Conservation (phyloP, 345 rosid genomes). For the Leavenworthia alabamica region DNA sequence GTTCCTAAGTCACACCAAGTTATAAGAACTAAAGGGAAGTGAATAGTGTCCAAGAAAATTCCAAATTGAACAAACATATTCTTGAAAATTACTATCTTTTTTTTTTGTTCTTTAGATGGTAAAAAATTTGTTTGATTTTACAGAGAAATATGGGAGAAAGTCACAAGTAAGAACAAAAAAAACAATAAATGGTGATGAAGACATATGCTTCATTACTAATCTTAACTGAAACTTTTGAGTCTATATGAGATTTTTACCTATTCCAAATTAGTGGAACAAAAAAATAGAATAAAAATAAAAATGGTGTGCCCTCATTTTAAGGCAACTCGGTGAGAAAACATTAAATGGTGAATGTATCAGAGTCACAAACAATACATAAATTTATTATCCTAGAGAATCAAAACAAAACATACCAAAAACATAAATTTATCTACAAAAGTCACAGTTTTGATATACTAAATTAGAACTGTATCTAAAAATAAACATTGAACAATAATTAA, state of each 20-base stretch:
- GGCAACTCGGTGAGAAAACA: slow-evolving; percentile 23
- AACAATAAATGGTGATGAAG: slow-evolving; percentile 31
- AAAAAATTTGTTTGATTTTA: slow-evolving; percentile 8
- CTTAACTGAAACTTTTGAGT: background rate
- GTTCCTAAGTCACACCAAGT: slow-evolving; percentile 11
- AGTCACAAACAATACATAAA: slow-evolving; percentile 22
- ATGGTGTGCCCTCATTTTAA: slow-evolving; percentile 23
- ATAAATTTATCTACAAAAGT: background rate
- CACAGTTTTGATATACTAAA: background rate
- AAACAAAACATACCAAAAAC: background rate
- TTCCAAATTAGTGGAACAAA: background rate
- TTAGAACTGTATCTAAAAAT: background rate
- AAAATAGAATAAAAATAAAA: background rate
- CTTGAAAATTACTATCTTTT: slow-evolving; percentile 9
- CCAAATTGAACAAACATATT: slow-evolving; percentile 23
- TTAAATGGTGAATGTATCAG: slow-evolving; percentile 25
- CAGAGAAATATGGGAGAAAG: slow-evolving; percentile 29
- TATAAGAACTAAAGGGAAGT: slow-evolving; percentile 21
- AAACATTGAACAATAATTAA: background rate
- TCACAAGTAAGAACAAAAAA: slow-evolving; percentile 22
- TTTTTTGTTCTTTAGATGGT: slow-evolving; percentile 8
- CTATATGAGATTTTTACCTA: background rate
- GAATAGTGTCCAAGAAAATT: slow-evolving; percentile 17
- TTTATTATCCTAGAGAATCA: background rate
- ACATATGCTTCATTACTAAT: slow-evolving; percentile 8